Evolutionary conservation across 176 grass and related monocot genomes (phyloP), one percentile per base, ranked within the genome.

Genomic region (Carex pumila): DNA sequence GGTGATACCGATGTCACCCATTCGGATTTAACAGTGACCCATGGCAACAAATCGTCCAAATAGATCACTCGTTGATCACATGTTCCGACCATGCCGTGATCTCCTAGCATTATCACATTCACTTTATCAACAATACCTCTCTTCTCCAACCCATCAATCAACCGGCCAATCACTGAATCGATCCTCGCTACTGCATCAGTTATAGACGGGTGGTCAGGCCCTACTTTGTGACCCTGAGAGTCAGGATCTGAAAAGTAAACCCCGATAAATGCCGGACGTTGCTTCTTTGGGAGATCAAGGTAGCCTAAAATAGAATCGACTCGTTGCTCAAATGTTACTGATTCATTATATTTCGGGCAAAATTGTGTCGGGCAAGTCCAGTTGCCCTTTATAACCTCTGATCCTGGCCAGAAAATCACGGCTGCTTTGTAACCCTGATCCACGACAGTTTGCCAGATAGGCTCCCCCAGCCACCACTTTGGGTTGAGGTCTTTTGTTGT

Each of bases 161-260:
- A 88, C 75, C 81, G 88, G 17, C 91, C 96, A 0, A 95, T 87
- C 85, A 99, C 62, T 14, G 85, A 84, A 56, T 99, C 93, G 0
- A 99, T 92, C 3, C 56, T 75, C 31, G 65, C 63, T 17, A 99
- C 96, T 0, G 91, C 93, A 11, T 86, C 91, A 0, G 91, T 95
- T 79, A 99, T 61, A 15, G 86, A 71, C 0, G 96, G 93, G 47
- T 99, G 90, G 6, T 99, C 96, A 6, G 96, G 89, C 22, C 96
- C 93, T 0, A 95, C 89, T 57, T 88, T 60, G 81, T 99, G 96
- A 53, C 96, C 96, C 83, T 95, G 89, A 32, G 91, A 81, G 87
- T 99, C 91, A 6, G 96, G 96, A 56, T 99, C 96, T 61, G 92
- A 93, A 21, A 95, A 99, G 75, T 99, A 99, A 1, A 98, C 89